Evolutionary conservation across 2,329 filamentous ascomycete genomes (phyloP).

Genomic region (Ophiostoma perfectum): DNA sequence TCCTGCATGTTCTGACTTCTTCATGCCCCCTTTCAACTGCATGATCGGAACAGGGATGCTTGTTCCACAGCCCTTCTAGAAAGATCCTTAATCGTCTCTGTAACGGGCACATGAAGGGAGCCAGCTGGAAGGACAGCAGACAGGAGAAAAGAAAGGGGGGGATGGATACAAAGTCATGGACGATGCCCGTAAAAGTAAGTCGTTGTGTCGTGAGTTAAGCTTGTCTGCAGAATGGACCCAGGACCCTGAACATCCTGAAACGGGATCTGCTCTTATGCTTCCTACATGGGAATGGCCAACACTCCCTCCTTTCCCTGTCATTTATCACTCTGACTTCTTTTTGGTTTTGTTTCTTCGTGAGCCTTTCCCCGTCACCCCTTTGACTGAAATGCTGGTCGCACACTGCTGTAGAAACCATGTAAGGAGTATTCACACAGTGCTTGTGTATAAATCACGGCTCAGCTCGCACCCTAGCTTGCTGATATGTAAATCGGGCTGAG

Average conservation of each 20-base stretch:
- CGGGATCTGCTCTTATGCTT: slow-evolving; percentile 13
- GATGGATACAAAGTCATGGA: neutral
- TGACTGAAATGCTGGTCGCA: no score
- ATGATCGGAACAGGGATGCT: slow-evolving; percentile 21
- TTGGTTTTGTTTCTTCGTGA: no score
- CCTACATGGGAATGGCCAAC: neutral
- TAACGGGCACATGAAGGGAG: neutral
- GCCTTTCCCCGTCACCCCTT: no score
- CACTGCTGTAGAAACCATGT: no score
- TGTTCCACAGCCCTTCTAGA: slow-evolving; percentile 20
- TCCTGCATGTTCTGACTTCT: neutral
- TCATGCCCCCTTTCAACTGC: slow-evolving; percentile 1
- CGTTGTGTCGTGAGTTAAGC: no score
- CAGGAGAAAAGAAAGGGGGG: neutral
- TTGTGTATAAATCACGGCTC: no score
- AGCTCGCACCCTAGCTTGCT: no score
- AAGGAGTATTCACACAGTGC: no score
- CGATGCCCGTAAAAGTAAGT: no score
- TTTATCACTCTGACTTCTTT: neutral
- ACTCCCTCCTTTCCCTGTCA: neutral
- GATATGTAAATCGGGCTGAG: no score
- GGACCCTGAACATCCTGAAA: slow-evolving; percentile 18
- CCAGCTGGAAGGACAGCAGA: neutral
- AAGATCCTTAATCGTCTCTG: slow-evolving; percentile 17
- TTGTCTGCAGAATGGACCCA: no score